These are phyloP conservation scores for Leccinum rimulosum DNA, from an alignment of 768 basidiomycete species.

Conservation along the genomic window DNA sequence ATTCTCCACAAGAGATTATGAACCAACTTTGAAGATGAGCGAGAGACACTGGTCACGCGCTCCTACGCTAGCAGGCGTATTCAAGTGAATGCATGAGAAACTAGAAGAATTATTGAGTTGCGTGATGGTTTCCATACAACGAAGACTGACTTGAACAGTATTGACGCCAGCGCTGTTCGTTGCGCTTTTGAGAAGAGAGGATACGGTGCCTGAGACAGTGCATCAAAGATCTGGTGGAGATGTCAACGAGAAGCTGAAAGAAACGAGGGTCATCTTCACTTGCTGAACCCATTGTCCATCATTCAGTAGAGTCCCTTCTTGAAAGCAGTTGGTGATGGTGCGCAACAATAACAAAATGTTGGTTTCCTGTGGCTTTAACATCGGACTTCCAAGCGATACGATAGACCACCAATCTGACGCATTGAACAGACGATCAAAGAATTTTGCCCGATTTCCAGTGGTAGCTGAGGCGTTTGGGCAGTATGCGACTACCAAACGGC, in stretches of 20 bases:
- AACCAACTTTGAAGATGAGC: slow-evolving; percentile 46
- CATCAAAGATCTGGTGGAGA: slow-evolving; percentile 51
- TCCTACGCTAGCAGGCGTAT: slow-evolving; percentile 37
- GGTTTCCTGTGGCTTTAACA: slow-evolving; percentile 75
- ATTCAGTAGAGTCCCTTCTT: slow-evolving; percentile 45
- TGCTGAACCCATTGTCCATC: slow-evolving; percentile 51
- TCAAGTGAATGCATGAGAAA: slow-evolving; percentile 59
- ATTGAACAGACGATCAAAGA: slow-evolving; percentile 61
- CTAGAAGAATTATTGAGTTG: slow-evolving; percentile 35
- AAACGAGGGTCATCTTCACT: slow-evolving; percentile 33
- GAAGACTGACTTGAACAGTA: slow-evolving; percentile 80
- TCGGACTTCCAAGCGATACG: slow-evolving; percentile 49
- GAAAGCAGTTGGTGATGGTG: slow-evolving; percentile 76
- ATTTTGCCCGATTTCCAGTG: slow-evolving; percentile 43
- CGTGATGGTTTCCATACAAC: not conserved
- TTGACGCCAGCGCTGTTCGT: slow-evolving; percentile 74
- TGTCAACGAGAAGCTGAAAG: slow-evolving; percentile 5
- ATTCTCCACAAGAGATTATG: not conserved
- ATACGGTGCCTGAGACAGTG: slow-evolving; percentile 50
- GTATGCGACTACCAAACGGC: slow-evolving; percentile 70
- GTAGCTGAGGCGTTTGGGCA: slow-evolving; percentile 51
- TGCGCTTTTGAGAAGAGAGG: slow-evolving; percentile 62
- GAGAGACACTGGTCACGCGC: slow-evolving; percentile 43
- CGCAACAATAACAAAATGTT: slow-evolving; percentile 81
- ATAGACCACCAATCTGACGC: slow-evolving; percentile 60